Evolutionary conservation across 495 filamentous ascomycete species (phyloP).

Genomic region (Copromyces sp.): DNA sequence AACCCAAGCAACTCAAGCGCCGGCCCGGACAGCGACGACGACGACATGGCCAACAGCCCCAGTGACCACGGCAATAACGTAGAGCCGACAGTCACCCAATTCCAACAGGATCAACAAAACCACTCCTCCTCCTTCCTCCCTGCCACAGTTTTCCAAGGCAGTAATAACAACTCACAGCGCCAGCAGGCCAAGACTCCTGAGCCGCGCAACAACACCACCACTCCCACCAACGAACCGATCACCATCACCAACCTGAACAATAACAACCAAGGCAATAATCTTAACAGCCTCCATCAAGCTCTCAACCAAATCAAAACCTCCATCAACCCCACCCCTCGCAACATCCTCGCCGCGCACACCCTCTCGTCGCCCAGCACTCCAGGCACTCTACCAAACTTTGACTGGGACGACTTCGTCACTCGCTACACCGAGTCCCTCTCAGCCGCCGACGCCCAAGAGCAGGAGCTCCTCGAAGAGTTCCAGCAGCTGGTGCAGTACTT

Average conservation of each 20-base stretch:
- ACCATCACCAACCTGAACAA: slow-evolving; percentile 18
- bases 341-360: not conserved
- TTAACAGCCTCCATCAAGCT: not conserved
- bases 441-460: slow-evolving; percentile 49
- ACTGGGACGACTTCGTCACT: slow-evolving; percentile 59
- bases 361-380: slow-evolving; percentile 30
- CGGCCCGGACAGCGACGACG: not conserved
- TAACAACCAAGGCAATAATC: slow-evolving; percentile 4
- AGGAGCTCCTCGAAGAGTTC: slow-evolving; percentile 51
- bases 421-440: slow-evolving; percentile 52
- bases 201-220: slow-evolving; percentile 9
- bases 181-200: slow-evolving; percentile 25
- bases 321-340: not conserved
- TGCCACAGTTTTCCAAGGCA: not conserved
- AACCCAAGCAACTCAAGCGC: not conserved
- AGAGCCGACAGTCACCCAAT: not conserved
- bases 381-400: slow-evolving; percentile 38
- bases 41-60: not conserved
- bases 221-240: slow-evolving; percentile 15
- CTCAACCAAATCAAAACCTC: not conserved
- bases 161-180: not conserved
- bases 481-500: slow-evolving; percentile 58
- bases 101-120: not conserved
- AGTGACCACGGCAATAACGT: not conserved
- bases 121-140: not conserved